phyloP scores from a whole-genome alignment of 73 alveolate genomes.

The Paramecium sexaurelia region DNA sequence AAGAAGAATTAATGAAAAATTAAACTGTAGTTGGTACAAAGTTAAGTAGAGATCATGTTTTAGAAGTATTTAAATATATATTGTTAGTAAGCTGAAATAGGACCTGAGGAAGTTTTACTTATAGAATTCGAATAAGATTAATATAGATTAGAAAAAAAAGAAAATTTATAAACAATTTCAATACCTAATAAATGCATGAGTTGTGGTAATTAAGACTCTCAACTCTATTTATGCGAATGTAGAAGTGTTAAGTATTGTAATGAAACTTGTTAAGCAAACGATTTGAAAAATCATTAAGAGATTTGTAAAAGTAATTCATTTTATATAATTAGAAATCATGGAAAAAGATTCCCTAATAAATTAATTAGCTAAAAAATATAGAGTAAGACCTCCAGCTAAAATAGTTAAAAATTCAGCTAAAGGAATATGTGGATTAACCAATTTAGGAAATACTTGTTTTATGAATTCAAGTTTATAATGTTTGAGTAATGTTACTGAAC shows the following conservation, averaged over 20 bases:
- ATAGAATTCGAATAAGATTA: conserved; percentile 63
- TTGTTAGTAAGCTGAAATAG: conserved; percentile 70
- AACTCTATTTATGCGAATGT: conserved; percentile 66
- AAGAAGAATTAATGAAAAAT: conserved; percentile 13
- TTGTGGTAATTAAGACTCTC: conserved; percentile 47
- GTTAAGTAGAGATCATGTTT: background rate
- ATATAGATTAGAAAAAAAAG: background rate
- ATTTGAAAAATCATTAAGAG: conserved; percentile 59
- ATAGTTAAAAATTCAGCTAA: background rate
- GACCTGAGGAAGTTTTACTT: conserved; percentile 72
- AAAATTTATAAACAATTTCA: background rate
- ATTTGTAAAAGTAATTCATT: conserved; percentile 18
- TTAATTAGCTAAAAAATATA: conserved; percentile 40
- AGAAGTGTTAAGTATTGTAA: conserved; percentile 69
- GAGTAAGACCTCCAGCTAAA: conserved; percentile 70
- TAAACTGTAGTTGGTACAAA: conserved; percentile 44
- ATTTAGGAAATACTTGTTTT: conserved; percentile 98
- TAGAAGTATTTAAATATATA: conserved; percentile 8
- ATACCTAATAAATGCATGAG: background rate
- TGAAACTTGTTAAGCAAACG: conserved; percentile 42
- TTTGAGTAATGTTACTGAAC: conserved; percentile 82
- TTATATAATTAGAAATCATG: background rate
- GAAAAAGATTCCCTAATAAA: background rate
- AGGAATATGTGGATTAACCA: conserved; percentile 91
- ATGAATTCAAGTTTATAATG: conserved; percentile 98